Percentiles rank a stretch among this genome's conserved stretches.
phyloP scores from a whole-genome alignment of 2,329 filamentous ascomycete species.

The Xenoacremonium recifei region DNA sequence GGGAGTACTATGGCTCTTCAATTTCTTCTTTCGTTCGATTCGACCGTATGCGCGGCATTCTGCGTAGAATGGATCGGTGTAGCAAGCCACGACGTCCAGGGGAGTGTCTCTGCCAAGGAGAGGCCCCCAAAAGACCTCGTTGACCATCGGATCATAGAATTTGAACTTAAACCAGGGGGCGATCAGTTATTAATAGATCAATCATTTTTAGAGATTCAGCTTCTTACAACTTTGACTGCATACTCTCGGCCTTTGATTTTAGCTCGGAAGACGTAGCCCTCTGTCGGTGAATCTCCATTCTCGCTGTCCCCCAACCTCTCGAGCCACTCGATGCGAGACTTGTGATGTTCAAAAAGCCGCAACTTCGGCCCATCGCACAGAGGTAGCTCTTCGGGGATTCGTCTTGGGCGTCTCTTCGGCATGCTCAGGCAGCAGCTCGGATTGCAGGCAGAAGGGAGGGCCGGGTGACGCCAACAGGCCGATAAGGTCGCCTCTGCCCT shows the following conservation, averaged over 20 bases:
- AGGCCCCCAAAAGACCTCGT: slow-evolving; percentile 16
- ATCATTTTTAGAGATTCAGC: background rate
- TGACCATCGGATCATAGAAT: slow-evolving; percentile 14
- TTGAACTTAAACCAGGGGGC: slow-evolving; percentile 12
- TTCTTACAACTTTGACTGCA: slow-evolving; percentile 19
- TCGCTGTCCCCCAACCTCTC: slow-evolving; percentile 12
- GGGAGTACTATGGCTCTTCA: background rate
- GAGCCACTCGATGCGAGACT: slow-evolving; percentile 17
- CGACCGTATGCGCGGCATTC: slow-evolving; percentile 22
- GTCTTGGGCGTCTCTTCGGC: slow-evolving; percentile 1
- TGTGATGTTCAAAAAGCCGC: slow-evolving; percentile 10
- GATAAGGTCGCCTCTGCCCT: background rate
- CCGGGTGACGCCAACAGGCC: background rate
- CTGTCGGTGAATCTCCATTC: slow-evolving; percentile 2
- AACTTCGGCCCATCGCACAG: slow-evolving; percentile 18
- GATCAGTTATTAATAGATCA: background rate
- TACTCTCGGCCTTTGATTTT: slow-evolving; percentile 12
- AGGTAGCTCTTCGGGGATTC: slow-evolving; percentile 9
- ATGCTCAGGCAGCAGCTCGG: background rate
- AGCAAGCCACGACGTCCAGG: slow-evolving; percentile 13
- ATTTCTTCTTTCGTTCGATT: slow-evolving; percentile 4
- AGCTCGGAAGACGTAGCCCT: slow-evolving; percentile 18
- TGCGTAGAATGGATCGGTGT: slow-evolving; percentile 20
- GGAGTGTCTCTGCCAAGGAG: slow-evolving; percentile 10
- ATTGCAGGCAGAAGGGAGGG: background rate